Base-by-base conservation (phyloP, 169 alveolate species). In the Plasmodium sp. region DNA sequence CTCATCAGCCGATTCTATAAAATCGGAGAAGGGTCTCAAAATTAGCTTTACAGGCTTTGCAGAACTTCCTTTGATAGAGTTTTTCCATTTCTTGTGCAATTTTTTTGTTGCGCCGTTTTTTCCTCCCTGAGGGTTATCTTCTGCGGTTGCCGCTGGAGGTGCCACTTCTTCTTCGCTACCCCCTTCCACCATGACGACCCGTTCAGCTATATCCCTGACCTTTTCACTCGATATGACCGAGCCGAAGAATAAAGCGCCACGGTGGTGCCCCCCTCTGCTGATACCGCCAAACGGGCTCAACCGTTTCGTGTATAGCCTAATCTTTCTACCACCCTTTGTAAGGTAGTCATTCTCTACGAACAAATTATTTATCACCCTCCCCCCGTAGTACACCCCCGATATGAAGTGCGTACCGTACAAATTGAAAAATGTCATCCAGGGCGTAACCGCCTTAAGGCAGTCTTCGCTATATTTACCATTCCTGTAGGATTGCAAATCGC, bases 351-450 rank as follows among this genome's bases (percentile, higher is more conserved):
- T 73, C 74, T 96, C 92, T 54, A 96, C 73, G 74, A 96, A 97
- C 22, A 97, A 92, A 81, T 97, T 98, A 84, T 96, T 75, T 41
- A 98, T 95, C 82, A 97, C 94, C 73, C 95, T 96, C 10, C 98
- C 98, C 14, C 98, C 98, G 34, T 96, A 96, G 71, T 97, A 97
- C 6, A 96, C 93, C 27, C 94, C 96, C 36, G 97, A 95, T 31
- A 97, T 94, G 67, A 96, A 88, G 83, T 97, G 98, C 2, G 98
- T 97, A 54, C 98, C 98, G 93, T 86, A 96, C 82, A 93, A 93
- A 88, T 96, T 58, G 90, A 97, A 96, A 81, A 97, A 96, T 7
- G 84, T 56, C 94, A 97, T 97, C 98, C 98, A 97, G 54, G 97
- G 97, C 12, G 93, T 81, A 58, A 97, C 97, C 18, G 90, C 27